Base-by-base conservation (phyloP, 2,329 filamentous ascomycete genomes). In the Metarhizium sp. region DNA sequence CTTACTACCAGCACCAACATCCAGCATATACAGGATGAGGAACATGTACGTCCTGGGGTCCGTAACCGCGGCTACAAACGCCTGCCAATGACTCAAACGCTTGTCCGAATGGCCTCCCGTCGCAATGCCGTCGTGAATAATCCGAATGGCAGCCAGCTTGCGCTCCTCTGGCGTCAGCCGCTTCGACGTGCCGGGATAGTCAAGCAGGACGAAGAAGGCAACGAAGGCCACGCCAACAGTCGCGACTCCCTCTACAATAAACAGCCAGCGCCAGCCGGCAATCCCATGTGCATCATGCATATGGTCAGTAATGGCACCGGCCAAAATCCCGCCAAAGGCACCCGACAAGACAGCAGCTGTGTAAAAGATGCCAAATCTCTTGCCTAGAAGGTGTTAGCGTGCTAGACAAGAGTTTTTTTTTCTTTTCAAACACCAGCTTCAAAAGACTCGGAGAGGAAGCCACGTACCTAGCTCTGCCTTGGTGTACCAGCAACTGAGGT, bases 181-280 rank as follows among this genome's bases (percentile, higher is more conserved):
- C 34, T 72, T 70, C 0, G 84, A 84, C 0, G 81, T 84, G 47
- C 76, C 79, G 0, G 85, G 85, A 0, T 82, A 78, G 66, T 88
- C 85, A 2, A 84, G 86, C n/a, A 88, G 68, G 0, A 83, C 82
- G 61, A 84, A 61, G 66, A 84, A 85, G 2, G 76, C 67, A 25
- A 86, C 71, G 4, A 87, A 25, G 0, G 77, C 73, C 0, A 87
- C 68, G 2, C 73, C 71, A 56, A 67, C 59, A 8, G 71, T 74
- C 59, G 85, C 78, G 61, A 86, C 80, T 20, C 85, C 85, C 65
- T 88, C 85, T 18, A 88, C 79, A 7, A 78, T 78, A 58, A 87
- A 88, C 55, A 87, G 84, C 84, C 86, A 86, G 6, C 84, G 74
- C 85, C 84, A 88, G n/a, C 69, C 70, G 34, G 70, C 70, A 0